Evolutionary conservation across 345 rosid species (phyloP).

Genomic region (Moringa oleifera): DNA sequence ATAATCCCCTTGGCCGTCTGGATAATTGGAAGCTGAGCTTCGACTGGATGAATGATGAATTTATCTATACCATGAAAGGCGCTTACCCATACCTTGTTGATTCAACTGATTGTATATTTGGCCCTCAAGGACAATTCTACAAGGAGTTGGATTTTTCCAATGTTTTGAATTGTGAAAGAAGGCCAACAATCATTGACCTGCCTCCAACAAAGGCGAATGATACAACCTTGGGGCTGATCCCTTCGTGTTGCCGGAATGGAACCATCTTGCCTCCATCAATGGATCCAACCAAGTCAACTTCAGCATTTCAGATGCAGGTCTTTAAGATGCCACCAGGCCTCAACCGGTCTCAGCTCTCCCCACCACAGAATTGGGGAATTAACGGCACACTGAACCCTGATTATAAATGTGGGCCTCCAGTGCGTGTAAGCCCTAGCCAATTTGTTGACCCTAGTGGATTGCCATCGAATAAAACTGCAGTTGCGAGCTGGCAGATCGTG

Average conservation of each 20-base stretch:
- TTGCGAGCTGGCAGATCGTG: conserved; percentile 95
- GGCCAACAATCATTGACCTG: conserved; percentile 79
- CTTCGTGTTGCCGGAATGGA: conserved; percentile 84
- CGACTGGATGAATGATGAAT: conserved; percentile 88
- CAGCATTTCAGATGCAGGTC: conserved; percentile 80
- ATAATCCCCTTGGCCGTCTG: conserved; percentile 84
- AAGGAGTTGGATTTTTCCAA: conserved; percentile 48
- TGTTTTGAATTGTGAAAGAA: conserved; percentile 76
- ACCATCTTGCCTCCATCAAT: conserved; percentile 73
- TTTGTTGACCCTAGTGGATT: conserved; percentile 70
- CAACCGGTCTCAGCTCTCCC: conserved; percentile 56
- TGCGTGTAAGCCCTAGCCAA: conserved; percentile 73
- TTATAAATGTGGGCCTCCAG: conserved; percentile 79
- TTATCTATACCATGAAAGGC: conserved; percentile 76
- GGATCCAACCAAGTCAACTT: conserved; percentile 79
- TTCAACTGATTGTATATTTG: conserved; percentile 74
- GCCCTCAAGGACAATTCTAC: conserved; percentile 59
- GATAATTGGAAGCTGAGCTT: conserved; percentile 96
- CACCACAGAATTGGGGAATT: conserved; percentile 87
- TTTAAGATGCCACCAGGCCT: conserved; percentile 89
- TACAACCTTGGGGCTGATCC: conserved; percentile 55
- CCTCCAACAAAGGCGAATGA: conserved; percentile 88
- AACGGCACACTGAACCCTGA: conserved; percentile 79
- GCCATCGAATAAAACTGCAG: conserved; percentile 50
- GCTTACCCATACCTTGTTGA: conserved; percentile 82